A percentile compares a stretch with the other conserved stretches of the same genome.
phyloP scores from a whole-genome alignment of 306 rosid species.

The Notholithocarpus densiflorus region DNA sequence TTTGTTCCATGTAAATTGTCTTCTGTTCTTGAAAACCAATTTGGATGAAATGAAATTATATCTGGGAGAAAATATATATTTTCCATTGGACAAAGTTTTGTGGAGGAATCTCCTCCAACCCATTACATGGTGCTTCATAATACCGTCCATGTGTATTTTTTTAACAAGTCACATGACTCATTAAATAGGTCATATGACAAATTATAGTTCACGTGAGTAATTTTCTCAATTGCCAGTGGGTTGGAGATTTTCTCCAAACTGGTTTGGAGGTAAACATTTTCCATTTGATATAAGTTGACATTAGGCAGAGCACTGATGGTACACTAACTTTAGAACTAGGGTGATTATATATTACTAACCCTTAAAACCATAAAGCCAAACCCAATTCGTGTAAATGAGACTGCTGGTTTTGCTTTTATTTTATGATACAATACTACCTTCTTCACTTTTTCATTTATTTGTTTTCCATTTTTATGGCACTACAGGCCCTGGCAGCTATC shows the following conservation, averaged over 20 bases:
- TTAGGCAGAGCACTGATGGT: not conserved
- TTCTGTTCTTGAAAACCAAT: not conserved
- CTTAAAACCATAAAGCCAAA: constrained; percentile 5
- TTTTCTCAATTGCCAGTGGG: no score
- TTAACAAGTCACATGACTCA: no score
- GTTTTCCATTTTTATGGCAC: constrained; percentile 14
- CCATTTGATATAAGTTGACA: not conserved
- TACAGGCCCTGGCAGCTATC: constrained; percentile 94
- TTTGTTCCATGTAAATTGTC: not conserved
- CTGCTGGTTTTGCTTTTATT: constrained; percentile 7
- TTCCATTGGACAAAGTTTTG: not conserved
- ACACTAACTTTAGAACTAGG: not conserved
- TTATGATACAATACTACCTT: not conserved
- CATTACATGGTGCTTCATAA: no score
- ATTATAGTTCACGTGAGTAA: no score
- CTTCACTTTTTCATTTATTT: not conserved
- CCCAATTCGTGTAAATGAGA: not conserved
- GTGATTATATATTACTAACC: not conserved
- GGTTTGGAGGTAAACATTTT: not conserved
- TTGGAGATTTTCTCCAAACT: no score
- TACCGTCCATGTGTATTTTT: no score
- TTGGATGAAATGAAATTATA: not conserved
- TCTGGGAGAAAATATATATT: not conserved
- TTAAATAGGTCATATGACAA: no score
- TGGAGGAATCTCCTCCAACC: no score